These are phyloP conservation scores for Saitozyma podzolica DNA, from an alignment of 768 basidiomycete genomes.

Conservation along the genomic window DNA sequence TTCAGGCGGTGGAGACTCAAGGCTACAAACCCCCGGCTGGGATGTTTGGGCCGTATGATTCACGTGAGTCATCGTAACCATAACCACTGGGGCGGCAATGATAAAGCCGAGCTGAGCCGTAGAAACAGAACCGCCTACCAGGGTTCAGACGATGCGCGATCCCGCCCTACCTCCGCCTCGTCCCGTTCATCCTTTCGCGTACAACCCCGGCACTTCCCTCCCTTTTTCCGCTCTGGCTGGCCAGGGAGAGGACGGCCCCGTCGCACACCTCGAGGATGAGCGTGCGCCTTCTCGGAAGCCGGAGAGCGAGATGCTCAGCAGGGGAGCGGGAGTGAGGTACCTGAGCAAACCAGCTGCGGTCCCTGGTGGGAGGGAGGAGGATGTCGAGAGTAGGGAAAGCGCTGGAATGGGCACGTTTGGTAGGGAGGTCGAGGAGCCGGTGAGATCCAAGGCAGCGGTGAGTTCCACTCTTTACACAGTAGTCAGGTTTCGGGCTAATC, in stretches of 20 bases:
- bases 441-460: slow-evolving; percentile 16
- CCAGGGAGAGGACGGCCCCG: neutral
- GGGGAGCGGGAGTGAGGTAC: slow-evolving; percentile 29
- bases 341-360: slow-evolving; percentile 5
- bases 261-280: slow-evolving; percentile 5
- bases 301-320: slow-evolving; percentile 34
- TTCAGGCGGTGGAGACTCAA: slow-evolving; percentile 23
- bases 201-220: slow-evolving; percentile 19
- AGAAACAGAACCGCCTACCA: slow-evolving; percentile 15
- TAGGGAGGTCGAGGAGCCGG: slow-evolving; percentile 24
- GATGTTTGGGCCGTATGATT: slow-evolving; percentile 46
- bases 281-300: slow-evolving; percentile 1
- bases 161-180: slow-evolving; percentile 8
- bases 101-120: slow-evolving; percentile 1
- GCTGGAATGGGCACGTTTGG: slow-evolving; percentile 42
- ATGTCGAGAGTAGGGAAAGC: slow-evolving; percentile 16
- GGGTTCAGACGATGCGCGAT: slow-evolving; percentile 26
- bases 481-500: too few relatives aligned
- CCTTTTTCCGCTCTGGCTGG: slow-evolving; percentile 37
- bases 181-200: slow-evolving; percentile 39
- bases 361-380: neutral
- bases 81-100: neutral
- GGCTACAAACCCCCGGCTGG: slow-evolving; percentile 31
- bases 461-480: neutral
- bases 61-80: slow-evolving; percentile 21